phyloP scores from a whole-genome alignment of 345 rosid genomes.

The Isatis tinctoria region DNA sequence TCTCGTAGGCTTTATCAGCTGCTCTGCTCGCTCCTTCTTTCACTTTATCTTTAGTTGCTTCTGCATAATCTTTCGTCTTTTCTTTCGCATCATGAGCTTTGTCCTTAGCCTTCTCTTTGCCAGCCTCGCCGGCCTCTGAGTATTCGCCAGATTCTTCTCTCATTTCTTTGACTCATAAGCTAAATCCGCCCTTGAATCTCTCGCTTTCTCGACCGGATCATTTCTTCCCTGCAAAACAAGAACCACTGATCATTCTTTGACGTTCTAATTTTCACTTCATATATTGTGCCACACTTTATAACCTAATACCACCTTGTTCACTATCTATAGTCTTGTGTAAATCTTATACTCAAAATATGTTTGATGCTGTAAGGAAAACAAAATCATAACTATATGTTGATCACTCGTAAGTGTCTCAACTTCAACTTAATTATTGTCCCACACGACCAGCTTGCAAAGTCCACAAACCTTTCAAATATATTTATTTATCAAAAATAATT shows the following conservation, averaged over 20 bases:
- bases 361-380: neutral
- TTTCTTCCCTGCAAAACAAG: slow-evolving; percentile 15
- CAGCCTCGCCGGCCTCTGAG: neutral
- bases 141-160: slow-evolving; percentile 29
- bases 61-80: neutral
- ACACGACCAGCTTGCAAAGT: neutral
- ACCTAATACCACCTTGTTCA: neutral
- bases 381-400: neutral
- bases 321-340: neutral
- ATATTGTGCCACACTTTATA: neutral
- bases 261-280: neutral
- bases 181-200: slow-evolving; percentile 34
- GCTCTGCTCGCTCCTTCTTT: slow-evolving; percentile 16
- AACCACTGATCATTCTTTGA: neutral
- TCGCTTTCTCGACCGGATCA: slow-evolving; percentile 26
- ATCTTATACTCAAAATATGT: neutral
- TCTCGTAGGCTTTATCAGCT: slow-evolving; percentile 15
- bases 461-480: neutral
- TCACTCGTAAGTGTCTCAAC: neutral
- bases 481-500: neutral
- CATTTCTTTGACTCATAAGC: slow-evolving; percentile 36
- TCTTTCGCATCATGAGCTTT: slow-evolving; percentile 11
- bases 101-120: slow-evolving; percentile 2
- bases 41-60: neutral
- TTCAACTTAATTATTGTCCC: neutral